Percentiles rank a stretch among this genome's conserved stretches.
These are phyloP conservation scores for Aurifilum marmelostoma DNA, from an alignment of 2,329 filamentous ascomycete genomes.

Conservation along the genomic window DNA sequence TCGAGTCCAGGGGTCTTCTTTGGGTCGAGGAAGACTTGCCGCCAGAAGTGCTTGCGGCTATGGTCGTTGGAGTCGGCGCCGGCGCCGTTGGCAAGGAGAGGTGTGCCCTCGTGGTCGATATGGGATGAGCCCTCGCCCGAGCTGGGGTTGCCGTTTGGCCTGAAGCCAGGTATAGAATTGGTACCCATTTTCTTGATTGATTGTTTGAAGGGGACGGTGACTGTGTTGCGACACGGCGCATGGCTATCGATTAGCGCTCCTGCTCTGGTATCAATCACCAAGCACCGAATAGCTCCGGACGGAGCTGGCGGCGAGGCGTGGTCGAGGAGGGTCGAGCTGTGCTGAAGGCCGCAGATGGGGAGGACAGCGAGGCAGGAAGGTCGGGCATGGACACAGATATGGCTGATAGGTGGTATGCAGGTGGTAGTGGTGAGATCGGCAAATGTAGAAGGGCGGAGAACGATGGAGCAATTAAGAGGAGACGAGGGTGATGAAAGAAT, in stretches of 20 bases:
- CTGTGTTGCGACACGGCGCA: slow-evolving; percentile 25
- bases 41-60: slow-evolving; percentile 33
- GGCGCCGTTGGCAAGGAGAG: slow-evolving; percentile 43
- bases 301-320: background rate
- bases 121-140: slow-evolving; percentile 3
- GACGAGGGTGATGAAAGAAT: background rate
- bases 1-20: slow-evolving; percentile 56
- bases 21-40: slow-evolving; percentile 51
- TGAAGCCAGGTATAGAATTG: slow-evolving; percentile 8
- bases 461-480: background rate
- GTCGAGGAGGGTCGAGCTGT: slow-evolving; percentile 9
- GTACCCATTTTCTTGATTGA: slow-evolving; percentile 23
- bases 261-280: too few relatives aligned
- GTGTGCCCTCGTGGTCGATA: slow-evolving; percentile 42
- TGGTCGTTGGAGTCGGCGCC: slow-evolving; percentile 29
- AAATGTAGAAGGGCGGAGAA: background rate
- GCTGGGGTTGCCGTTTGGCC: slow-evolving; percentile 6
- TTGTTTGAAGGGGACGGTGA: slow-evolving; percentile 24
- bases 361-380: background rate
- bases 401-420: background rate
- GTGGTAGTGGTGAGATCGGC: background rate
- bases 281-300: background rate
- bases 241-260: slow-evolving; percentile 22
- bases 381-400: background rate
- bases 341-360: slow-evolving; percentile 3